These are phyloP conservation scores for Fusarium xylarioides DNA, from an alignment of 2,329 filamentous ascomycete genomes.

Conservation along the genomic window DNA sequence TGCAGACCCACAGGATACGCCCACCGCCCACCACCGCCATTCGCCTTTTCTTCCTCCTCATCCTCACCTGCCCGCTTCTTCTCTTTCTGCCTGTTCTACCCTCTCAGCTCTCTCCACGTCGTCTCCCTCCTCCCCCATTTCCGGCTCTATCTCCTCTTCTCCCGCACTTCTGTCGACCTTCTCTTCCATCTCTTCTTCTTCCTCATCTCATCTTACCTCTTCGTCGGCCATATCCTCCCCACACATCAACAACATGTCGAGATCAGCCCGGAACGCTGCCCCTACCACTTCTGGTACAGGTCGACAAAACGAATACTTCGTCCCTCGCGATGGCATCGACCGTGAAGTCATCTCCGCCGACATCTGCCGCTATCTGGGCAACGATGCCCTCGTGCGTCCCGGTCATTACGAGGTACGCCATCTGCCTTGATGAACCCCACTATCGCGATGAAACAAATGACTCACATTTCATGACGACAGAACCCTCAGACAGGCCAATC, in stretches of 20 bases:
- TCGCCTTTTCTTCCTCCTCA: slow-evolving; percentile 46
- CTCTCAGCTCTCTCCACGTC: slow-evolving; percentile 33
- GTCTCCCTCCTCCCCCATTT: slow-evolving; percentile 33
- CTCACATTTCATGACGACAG: slow-evolving; percentile 47
- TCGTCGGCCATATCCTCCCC: slow-evolving; percentile 30
- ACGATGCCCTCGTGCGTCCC: slow-evolving; percentile 81
- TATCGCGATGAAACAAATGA: slow-evolving; percentile 32
- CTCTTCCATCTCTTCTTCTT: slow-evolving; percentile 27
- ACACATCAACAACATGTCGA: slow-evolving; percentile 50
- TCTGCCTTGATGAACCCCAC: not conserved
- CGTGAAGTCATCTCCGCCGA: slow-evolving; percentile 86
- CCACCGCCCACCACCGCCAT: slow-evolving; percentile 39
- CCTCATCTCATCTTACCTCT: slow-evolving; percentile 33
- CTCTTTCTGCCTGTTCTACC: slow-evolving; percentile 37
- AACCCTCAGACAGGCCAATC: slow-evolving; percentile 66
- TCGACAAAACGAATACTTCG: slow-evolving; percentile 81
- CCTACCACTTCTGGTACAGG: slow-evolving; percentile 50
- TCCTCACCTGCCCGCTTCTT: slow-evolving; percentile 39
- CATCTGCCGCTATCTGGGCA: slow-evolving; percentile 84
- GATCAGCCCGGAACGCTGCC: slow-evolving; percentile 52
- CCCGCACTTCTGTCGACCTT: slow-evolving; percentile 31
- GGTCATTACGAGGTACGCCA: slow-evolving; percentile 74
- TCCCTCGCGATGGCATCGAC: slow-evolving; percentile 82
- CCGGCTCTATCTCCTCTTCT: slow-evolving; percentile 31
- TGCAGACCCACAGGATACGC: slow-evolving; percentile 33